A percentile compares a stretch with the other conserved stretches of the same genome.
Conservation (phyloP, 2,329 filamentous ascomycete genomes). For the Botrytis aclada region DNA sequence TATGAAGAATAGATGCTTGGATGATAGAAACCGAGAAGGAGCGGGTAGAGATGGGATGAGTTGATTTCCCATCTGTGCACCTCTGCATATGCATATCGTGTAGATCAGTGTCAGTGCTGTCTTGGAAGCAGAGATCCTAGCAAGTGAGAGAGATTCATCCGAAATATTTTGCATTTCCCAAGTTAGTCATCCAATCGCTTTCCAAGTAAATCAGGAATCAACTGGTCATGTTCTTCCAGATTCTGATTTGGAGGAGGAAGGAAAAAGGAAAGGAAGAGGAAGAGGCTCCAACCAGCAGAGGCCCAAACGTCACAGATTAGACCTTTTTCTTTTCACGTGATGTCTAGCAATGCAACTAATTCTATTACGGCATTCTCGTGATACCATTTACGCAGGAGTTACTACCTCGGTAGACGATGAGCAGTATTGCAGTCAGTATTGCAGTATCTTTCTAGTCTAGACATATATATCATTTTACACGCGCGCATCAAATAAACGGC, state of each 20-base stretch:
- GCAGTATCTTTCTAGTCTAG: neutral
- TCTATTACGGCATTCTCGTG: neutral
- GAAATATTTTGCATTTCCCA: neutral
- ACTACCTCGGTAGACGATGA: neutral
- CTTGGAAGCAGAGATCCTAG: neutral
- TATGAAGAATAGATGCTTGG: neutral
- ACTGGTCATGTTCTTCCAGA: neutral
- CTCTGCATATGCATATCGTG: slow-evolving; percentile 1
- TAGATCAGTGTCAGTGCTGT: slow-evolving; percentile 3
- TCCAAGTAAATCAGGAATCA: neutral
- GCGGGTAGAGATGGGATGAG: slow-evolving; percentile 2
- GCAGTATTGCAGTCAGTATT: neutral
- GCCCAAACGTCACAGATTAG: neutral
- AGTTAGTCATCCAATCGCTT: neutral
- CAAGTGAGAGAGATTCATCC: neutral
- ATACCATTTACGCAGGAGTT: neutral
- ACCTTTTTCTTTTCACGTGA: neutral
- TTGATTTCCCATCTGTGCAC: slow-evolving; percentile 5
- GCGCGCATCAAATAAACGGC: slow-evolving; percentile 6
- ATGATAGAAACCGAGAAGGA: neutral
- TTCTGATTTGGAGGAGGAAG: neutral
- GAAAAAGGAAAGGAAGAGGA: neutral
- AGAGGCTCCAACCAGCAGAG: neutral
- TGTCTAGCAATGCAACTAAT: neutral
- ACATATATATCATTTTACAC: neutral